Base-by-base conservation (phyloP, 176 grass and related monocot species). In the Raddia guianensis region DNA sequence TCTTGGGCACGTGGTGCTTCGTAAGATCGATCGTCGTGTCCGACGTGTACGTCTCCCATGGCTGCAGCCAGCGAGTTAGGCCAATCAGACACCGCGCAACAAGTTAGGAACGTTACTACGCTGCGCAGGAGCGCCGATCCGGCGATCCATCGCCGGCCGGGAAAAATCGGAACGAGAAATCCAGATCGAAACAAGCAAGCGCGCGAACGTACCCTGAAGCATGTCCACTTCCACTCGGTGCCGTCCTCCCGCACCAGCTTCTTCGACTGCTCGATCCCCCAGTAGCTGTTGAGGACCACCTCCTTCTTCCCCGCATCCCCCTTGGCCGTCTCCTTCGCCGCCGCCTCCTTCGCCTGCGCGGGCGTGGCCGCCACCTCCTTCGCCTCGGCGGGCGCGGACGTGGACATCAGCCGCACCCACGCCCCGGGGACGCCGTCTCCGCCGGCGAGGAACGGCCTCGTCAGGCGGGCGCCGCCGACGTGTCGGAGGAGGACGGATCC, bases 151-250 rank as follows among this genome's bases (percentile, higher is more conserved):
- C 52, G 56, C 20, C 27, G 32, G 12, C 78, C 16, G 27, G 18
- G 16, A 33, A 3, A 20, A 75, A 66, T 3, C 0, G 49, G 37
- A 66, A 47, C 46, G 48, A 10, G 12, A 44, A 75, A 64, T 18
- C 33, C 5, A 10, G 51, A 70, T 40, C 42, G 46, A 66, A 83
- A 55, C 49, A 58, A 83, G 40, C 32, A 16, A 8, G 44, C 35
- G 8, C 48, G 8, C 11, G 10, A 10, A 12, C 64, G 86, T 87
- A 96, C 93, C 90, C 66, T 92, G 49, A 96, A 96, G 87, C 89
- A 92, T 32, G 90, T 74, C 93, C 93, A 92, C 61, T 87, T 92
- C 90, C 93, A 96, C 75, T 90, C 87, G 59, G 90, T 90, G 77
- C 90, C 93, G 69, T 96, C 93, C 77, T 92, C 83, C 18, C 84